A percentile compares a stretch with the other conserved stretches of the same genome.
These are phyloP conservation scores for Fusarium incarnatum DNA, from an alignment of 2,329 filamentous ascomycete species.

Conservation along the genomic window DNA sequence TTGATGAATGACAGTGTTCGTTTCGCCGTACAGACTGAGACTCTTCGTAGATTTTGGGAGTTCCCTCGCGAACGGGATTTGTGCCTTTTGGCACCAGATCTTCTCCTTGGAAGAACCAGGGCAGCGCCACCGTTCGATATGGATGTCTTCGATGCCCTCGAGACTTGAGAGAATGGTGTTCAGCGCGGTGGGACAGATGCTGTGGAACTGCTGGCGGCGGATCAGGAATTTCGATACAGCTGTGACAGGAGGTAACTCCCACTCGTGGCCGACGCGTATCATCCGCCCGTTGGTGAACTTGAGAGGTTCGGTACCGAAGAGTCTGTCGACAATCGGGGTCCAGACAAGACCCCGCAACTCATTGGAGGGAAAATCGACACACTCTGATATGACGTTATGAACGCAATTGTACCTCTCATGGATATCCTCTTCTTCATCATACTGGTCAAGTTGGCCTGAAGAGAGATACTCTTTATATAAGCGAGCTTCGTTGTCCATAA, in stretches of 20 bases:
- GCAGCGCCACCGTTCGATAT: slow-evolving; percentile 8
- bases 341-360: background rate
- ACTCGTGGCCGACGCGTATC: background rate
- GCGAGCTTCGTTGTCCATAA: background rate
- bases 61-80: background rate
- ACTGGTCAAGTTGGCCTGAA: background rate
- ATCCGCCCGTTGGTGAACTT: background rate
- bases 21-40: slow-evolving; percentile 1
- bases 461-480: background rate
- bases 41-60: slow-evolving; percentile 10
- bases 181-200: background rate
- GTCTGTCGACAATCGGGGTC: background rate
- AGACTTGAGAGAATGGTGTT: slow-evolving; percentile 1
- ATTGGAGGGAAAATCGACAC: no score
- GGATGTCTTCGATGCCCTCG: background rate
- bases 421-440: background rate
- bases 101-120: background rate
- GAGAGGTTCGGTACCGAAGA: slow-evolving; percentile 17
- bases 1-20: background rate
- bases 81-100: background rate
- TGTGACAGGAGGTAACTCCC: background rate
- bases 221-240: slow-evolving; percentile 12
- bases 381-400: no score
- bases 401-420: background rate
- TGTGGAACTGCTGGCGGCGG: slow-evolving; percentile 14